Conservation (phyloP, 2,329 filamentous ascomycete species). For the Alternaria angustiovoidea region DNA sequence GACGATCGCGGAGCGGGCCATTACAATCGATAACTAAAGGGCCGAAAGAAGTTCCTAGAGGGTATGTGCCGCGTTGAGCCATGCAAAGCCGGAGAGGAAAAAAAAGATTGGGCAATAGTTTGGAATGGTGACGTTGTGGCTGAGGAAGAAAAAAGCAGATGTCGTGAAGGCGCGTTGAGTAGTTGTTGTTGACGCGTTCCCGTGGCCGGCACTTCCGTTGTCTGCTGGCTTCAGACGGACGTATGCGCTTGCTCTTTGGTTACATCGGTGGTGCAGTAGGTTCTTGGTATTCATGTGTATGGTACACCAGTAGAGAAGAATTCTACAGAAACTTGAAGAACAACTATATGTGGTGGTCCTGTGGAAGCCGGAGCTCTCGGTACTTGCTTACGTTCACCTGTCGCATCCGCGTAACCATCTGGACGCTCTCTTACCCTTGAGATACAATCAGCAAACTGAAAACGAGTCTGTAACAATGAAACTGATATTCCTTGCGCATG, state of each 20-base stretch:
- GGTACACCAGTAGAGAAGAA: not conserved
- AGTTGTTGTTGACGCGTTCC: not conserved
- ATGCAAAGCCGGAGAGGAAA: not conserved
- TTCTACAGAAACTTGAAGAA: not conserved
- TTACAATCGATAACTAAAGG: constrained; percentile 11
- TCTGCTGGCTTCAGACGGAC: not conserved
- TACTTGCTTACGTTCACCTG: not conserved
- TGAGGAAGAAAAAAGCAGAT: constrained; percentile 8
- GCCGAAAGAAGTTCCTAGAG: constrained; percentile 1
- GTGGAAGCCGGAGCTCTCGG: not conserved
- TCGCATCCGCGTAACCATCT: not conserved
- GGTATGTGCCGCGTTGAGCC: constrained; percentile 1
- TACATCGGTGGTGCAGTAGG: constrained; percentile 4
- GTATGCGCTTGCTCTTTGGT: not conserved
- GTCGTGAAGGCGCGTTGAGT: constrained; percentile 6
- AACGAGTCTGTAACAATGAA: not conserved
- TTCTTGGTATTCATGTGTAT: not conserved
- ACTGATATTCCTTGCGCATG: not conserved
- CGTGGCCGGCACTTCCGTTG: constrained; percentile 1
- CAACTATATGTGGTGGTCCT: not conserved
- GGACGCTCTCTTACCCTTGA: not conserved
- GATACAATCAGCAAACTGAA: not conserved
- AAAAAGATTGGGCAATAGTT: not conserved
- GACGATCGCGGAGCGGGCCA: constrained; percentile 15
- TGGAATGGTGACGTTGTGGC: constrained; percentile 10